Evolutionary conservation across 208 protist species (phyloP).

Genomic region (Leishmania tarentolae): DNA sequence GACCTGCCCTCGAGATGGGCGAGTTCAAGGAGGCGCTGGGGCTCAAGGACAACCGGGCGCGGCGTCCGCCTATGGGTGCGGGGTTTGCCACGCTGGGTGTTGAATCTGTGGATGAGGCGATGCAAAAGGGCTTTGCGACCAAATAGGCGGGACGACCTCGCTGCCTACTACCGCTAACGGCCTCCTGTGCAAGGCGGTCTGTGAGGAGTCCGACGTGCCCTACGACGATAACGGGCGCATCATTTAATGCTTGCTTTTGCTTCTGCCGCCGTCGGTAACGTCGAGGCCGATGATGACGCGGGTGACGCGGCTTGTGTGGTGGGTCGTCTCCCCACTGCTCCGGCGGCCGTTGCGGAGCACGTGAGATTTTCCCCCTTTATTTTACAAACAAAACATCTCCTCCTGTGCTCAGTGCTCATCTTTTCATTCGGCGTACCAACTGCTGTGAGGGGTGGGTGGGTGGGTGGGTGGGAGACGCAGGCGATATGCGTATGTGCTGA

Average conservation of each 20-base stretch:
- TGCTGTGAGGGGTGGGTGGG: not conserved
- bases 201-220: not conserved
- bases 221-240: not conserved
- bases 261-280: not conserved
- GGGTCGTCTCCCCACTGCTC: not conserved
- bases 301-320: not conserved
- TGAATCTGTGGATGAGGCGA: constrained; percentile 10
- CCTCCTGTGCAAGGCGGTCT: not conserved
- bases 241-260: not conserved
- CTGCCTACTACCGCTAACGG: not conserved
- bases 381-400: not conserved
- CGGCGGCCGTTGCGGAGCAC: not conserved
- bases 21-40: constrained; percentile 88
- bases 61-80: constrained; percentile 44
- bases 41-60: constrained; percentile 79
- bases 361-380: not conserved
- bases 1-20: constrained; percentile 80
- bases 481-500: not conserved
- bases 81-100: constrained; percentile 81
- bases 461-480: not conserved
- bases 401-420: not conserved
- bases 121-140: constrained; percentile 16
- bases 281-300: not conserved
- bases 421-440: not conserved
- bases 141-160: constrained; percentile 19